Evolutionary conservation across 768 basidiomycete genomes (phyloP), one percentile per base, ranked within the genome.

Genomic region (Boletus barrowsii): DNA sequence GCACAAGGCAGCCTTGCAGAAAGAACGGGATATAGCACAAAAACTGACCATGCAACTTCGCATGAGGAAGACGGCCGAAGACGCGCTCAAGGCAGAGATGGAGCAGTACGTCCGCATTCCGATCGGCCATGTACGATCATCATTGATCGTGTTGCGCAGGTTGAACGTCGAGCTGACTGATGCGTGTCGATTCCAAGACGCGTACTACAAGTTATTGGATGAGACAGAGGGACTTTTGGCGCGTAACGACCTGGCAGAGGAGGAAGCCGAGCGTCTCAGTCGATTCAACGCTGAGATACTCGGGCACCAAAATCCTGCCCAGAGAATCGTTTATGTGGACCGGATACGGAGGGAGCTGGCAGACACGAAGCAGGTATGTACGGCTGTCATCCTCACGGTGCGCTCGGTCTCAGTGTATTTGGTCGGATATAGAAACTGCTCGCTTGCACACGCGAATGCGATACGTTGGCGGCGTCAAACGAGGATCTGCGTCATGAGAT

Each of bases 271-370:
- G 37, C 74, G 77, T n/a, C 78, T 96, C 41, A 84, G 88, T 59
- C 79, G 77, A 62, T 87, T 92, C 73, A 95, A 95, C 58, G 88
- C 90, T 1, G 84, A 93, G 66, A 88, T 96, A 54, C 73, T 93
- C 17, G 83, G 90, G 0, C 93, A 95, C 65, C 78, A 80, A 33
- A 94, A 95, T 64, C 88, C 90, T 10, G 83, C 84, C 2, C 93
- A 96, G 69, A 82, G 84, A 55, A 93, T 97, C 62, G 76, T 84
- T 68, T 95, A 96, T 61, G 84, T 97, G 15, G 94, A 95, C 54
- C 79, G 84, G 50, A 83, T 97, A 49, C 79, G 93, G 35, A 75
- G 79, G 52, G 93, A 96, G 66, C 73, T 95, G 46, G 83, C 90
- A 3, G 85, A 91, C 51, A 77, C 81, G 6, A 93, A 92, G 69